phyloP scores from a whole-genome alignment of 108 stramenopile genomes.

The Aureococcus anophagefferens region DNA sequence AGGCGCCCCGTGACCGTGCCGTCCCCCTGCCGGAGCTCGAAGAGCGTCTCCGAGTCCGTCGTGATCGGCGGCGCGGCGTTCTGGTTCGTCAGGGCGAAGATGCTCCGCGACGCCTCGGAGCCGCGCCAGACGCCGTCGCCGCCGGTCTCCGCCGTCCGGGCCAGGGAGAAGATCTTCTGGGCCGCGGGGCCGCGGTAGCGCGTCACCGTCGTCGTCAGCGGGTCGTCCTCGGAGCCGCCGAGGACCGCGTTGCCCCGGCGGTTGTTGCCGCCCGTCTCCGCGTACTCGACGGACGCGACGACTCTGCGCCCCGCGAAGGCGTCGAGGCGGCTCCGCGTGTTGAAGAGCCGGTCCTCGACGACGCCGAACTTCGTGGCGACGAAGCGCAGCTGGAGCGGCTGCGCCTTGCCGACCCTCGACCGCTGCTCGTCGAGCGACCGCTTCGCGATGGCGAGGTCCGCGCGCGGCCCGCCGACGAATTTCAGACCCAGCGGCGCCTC shows the following conservation, averaged over 20 bases:
- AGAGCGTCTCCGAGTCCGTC: slow-evolving; percentile 62
- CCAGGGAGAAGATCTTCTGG: slow-evolving; percentile 60
- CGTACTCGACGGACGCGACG: slow-evolving; percentile 64
- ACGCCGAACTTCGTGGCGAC: slow-evolving; percentile 53
- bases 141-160: slow-evolving; percentile 22
- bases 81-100: slow-evolving; percentile 70
- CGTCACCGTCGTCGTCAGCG: slow-evolving; percentile 57
- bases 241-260: slow-evolving; percentile 48
- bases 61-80: slow-evolving; percentile 69
- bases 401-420: slow-evolving; percentile 34
- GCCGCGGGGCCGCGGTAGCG: slow-evolving; percentile 71
- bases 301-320: slow-evolving; percentile 59
- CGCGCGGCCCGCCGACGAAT: slow-evolving; percentile 63
- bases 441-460: slow-evolving; percentile 44
- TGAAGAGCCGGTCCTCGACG: slow-evolving; percentile 62
- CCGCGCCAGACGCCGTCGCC: not conserved
- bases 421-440: slow-evolving; percentile 47
- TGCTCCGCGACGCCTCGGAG: slow-evolving; percentile 39
- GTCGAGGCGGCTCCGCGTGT: slow-evolving; percentile 50
- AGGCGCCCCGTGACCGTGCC: slow-evolving; percentile 43
- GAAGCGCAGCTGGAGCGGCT: slow-evolving; percentile 31
- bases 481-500: slow-evolving; percentile 57
- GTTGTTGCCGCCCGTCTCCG: slow-evolving; percentile 58
- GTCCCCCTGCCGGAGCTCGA: slow-evolving; percentile 44
- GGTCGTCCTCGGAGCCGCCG: slow-evolving; percentile 57